Base-by-base conservation (phyloP, 2,329 filamentous ascomycete species). In the Leptosphaerulina australis region DNA sequence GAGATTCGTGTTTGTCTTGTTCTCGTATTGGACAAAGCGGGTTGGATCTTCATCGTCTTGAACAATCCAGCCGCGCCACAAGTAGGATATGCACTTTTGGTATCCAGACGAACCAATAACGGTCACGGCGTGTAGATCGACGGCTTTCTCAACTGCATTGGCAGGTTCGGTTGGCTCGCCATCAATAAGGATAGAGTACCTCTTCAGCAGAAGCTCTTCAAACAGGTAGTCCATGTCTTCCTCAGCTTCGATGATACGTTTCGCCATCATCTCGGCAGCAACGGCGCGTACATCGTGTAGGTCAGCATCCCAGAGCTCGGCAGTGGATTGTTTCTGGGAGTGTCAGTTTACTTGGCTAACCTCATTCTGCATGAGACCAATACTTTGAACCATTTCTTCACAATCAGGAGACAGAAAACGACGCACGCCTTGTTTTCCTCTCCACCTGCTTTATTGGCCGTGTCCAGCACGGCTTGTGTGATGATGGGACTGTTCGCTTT, bases 11-110 rank as follows among this genome's bases (percentile, higher is more conserved):
- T 92, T 89, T 51, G 87, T 90, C 69, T 91, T 91, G 52, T 90
- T 81, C 61, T 87, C 84, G 78, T 95, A 99, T 67, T 92, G 87
- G 44, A 97, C 82, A 69, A 99, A 99, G 43, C 85, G 86, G n/a
- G 87, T 85, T 0, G 93, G 88, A 62, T 97, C 92, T 39, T 92
- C 82, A 63, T 97, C 91, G 60, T 97, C 91, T 71, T 99, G 94
- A n/a, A 96, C 86, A 7, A 97, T 79, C 94, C 94, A 99, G 17
- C 94, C 94, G 55, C 86, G 85, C 94, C 94, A 99, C 7, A 99
- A 85, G 68, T 95, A 91, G 55, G 82, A 84, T 65, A 97, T 91
- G 69, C 93, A 97, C 76, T 95, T 96, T 64, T 97, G 94, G 72
- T 97, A 99, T 20, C 94, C 93, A 0, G 90, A 91, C 0, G 89